Conservation (phyloP, 2,329 filamentous ascomycete genomes). For the Sphaerulina musiva region DNA sequence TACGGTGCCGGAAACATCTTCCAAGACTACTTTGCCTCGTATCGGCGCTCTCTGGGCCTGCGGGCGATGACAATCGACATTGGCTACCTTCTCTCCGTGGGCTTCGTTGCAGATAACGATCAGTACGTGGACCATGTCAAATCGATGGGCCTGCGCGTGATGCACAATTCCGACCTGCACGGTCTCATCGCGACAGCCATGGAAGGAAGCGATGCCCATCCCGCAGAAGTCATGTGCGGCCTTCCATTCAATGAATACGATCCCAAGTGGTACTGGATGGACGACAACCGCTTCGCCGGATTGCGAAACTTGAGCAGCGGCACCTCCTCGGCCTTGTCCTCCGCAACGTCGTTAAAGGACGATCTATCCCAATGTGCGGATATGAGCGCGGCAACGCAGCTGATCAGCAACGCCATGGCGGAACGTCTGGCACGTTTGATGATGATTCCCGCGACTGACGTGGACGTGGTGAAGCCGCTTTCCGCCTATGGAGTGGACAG, state of each 20-base stretch:
- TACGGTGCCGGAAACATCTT: conserved; percentile 38
- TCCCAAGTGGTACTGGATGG: conserved; percentile 12
- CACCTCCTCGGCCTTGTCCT: not conserved
- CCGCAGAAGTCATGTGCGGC: conserved; percentile 7
- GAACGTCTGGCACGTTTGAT: conserved; percentile 8
- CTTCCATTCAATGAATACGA: conserved; percentile 7
- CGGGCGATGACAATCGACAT: conserved; percentile 28
- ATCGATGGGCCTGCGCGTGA: conserved; percentile 12
- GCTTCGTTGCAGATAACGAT: conserved; percentile 19
- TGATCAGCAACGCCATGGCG: conserved; percentile 8
- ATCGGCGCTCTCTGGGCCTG: conserved; percentile 25
- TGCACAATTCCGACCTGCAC: conserved; percentile 12
- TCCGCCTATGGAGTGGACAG: conserved; percentile 13
- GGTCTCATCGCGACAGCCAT: conserved; percentile 10
- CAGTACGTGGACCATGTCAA: conserved; percentile 12
- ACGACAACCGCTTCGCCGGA: conserved; percentile 8
- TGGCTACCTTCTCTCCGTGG: conserved; percentile 30
- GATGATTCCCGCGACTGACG: conserved; percentile 9
- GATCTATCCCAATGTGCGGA: conserved; percentile 2
- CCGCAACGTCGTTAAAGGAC: conserved; percentile 1
- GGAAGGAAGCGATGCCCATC: conserved; percentile 3
- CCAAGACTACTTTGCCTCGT: conserved; percentile 25
- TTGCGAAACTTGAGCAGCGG: not conserved
- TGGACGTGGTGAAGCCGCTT: conserved; percentile 11
- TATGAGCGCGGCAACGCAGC: conserved; percentile 1